Evolutionary conservation across 2,329 filamentous ascomycete genomes (phyloP), one percentile per base, ranked within the genome.

Genomic region (Epichloe hybrida): DNA sequence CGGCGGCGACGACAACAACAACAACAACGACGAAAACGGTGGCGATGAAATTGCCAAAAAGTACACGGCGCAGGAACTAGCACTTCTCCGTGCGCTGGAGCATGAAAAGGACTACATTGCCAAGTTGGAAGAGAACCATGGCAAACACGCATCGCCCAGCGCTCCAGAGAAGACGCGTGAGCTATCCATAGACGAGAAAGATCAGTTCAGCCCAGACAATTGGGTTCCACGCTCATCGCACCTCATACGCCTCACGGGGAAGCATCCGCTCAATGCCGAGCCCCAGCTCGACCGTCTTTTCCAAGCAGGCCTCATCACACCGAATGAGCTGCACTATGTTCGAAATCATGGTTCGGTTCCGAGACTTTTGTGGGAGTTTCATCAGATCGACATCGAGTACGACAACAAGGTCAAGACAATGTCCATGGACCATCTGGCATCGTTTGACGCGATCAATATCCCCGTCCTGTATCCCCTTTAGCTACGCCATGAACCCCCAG

Each of bases 221-320:
- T 77, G 74, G 75, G 63, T 78, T 2, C 73, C 73, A 3, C 67
- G 73, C 8, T 69, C 66, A 1, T 61, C 63, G 0, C 57, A 72
- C 27, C 64, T 78, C 4, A 71, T 76, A 37, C 69, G 75, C 0
- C 55, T 74, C 17, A 77, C 73, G 0, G 74, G 74, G 4, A 75
- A 75, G 43, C 74, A 77, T 57, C 74, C 54, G 74, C 54, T 79
- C 50, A 78, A 79, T 51, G 71, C 67, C 3, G 75, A 78, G 57
- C 60, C 72, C 0, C 53, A 66, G 0, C 62, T 77, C 1, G 60
- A 60, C 1, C 58, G 59, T 12, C 65, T 78, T 0, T 72, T 69
- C 49, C 64, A 72, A 0, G 69, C 67, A 4, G 74, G 74, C 0
- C 59, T 76, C 1, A 72, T 75, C 52, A 77, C 75, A 0, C 73